Percentiles rank a stretch among this genome's conserved stretches.
These are phyloP conservation scores for Trichoderma atroviride DNA, from an alignment of 2,329 filamentous ascomycete species.

Conservation along the genomic window DNA sequence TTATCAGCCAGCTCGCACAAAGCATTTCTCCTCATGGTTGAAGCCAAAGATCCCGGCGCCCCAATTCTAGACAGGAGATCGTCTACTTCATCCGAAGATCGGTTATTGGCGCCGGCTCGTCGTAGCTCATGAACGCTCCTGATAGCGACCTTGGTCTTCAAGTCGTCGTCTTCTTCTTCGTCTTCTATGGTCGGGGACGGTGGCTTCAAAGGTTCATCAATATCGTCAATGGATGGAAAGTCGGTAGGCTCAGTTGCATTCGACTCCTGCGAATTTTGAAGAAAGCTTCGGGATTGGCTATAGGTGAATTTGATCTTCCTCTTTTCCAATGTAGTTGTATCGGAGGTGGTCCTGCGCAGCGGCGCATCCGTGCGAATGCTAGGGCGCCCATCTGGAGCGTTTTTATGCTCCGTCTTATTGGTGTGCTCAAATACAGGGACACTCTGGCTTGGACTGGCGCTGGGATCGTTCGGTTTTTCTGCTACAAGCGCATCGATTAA, in stretches of 20 bases:
- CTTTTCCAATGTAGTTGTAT: slow-evolving; percentile 34
- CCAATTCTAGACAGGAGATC: slow-evolving; percentile 65
- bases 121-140: slow-evolving; percentile 67
- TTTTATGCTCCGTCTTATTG: neutral
- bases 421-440: neutral
- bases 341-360: slow-evolving; percentile 34
- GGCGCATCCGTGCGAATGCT: slow-evolving; percentile 28
- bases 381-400: slow-evolving; percentile 20
- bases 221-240: slow-evolving; percentile 26
- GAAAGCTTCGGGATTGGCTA: slow-evolving; percentile 39
- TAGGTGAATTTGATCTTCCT: slow-evolving; percentile 43
- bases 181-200: slow-evolving; percentile 35
- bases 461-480: neutral
- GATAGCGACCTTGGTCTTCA: slow-evolving; percentile 54
- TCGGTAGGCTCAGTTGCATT: slow-evolving; percentile 30
- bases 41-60: slow-evolving; percentile 47
- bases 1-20: slow-evolving; percentile 63
- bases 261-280: slow-evolving; percentile 35
- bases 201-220: slow-evolving; percentile 33
- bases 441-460: neutral
- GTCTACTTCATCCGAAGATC: slow-evolving; percentile 67
- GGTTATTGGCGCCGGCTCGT: slow-evolving; percentile 67
- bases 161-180: slow-evolving; percentile 42
- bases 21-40: slow-evolving; percentile 59
- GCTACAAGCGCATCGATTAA: slow-evolving; percentile 27